Conservation (phyloP, 2,329 filamentous ascomycete genomes). For the Aspergillus sojae region DNA sequence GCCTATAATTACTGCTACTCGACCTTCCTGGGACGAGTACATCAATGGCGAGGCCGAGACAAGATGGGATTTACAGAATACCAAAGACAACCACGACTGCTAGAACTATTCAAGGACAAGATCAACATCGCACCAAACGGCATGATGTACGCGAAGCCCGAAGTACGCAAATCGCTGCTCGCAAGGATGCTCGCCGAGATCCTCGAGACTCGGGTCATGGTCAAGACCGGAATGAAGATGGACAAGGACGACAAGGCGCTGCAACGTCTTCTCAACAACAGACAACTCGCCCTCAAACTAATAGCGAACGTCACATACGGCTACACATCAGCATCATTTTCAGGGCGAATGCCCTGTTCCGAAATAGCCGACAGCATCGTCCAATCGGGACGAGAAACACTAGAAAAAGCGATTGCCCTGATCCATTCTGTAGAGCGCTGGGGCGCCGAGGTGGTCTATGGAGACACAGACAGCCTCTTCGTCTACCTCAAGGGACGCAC, state of each 20-base stretch:
- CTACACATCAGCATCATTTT: conserved; percentile 95
- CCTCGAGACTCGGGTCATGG: conserved; percentile 93
- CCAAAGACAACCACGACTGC: conserved; percentile 70
- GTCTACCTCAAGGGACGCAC: conserved; percentile 86
- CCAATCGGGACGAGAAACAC: conserved; percentile 89
- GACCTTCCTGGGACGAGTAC: conserved; percentile 85
- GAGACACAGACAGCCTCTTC: conserved; percentile 95
- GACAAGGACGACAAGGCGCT: conserved; percentile 85
- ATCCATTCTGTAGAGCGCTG: conserved; percentile 87
- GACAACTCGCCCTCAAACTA: conserved; percentile 90
- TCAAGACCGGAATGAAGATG: conserved; percentile 94
- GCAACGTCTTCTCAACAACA: conserved; percentile 86
- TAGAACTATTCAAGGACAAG: conserved; percentile 78
- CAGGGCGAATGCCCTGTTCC: conserved; percentile 94
- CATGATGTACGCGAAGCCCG: conserved; percentile 88
- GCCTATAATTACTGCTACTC: conserved; percentile 99
- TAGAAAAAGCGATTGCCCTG: conserved; percentile 88
- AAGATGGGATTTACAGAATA: conserved; percentile 96
- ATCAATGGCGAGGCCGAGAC: conserved; percentile 83
- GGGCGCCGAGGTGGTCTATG: conserved; percentile 96
- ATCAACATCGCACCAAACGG: conserved; percentile 95
- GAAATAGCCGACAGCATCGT: conserved; percentile 99
- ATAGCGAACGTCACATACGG: conserved; percentile 99
- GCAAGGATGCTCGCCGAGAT: conserved; percentile 98
- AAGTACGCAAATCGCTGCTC: conserved; percentile 84